Percentiles rank a stretch among this genome's conserved stretches.
Evolutionary conservation across 805 yeast species (phyloP).

Genomic region (Wickerhamomyces xylosicus): DNA sequence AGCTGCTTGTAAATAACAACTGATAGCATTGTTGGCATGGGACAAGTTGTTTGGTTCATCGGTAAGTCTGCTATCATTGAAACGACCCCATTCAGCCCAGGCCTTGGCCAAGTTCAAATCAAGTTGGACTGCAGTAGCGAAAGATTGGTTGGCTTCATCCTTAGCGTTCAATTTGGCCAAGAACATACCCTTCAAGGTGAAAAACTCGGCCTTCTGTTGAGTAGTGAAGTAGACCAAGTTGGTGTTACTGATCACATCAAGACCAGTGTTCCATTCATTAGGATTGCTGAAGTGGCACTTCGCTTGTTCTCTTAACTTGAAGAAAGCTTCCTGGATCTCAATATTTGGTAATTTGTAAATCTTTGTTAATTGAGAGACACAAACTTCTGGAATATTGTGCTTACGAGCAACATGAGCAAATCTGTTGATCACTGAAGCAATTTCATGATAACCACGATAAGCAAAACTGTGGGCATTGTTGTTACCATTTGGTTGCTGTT

Average conservation of each 20-base stretch:
- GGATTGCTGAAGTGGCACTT: slow-evolving; percentile 93
- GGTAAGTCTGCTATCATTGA: slow-evolving; percentile 79
- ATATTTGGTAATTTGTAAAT: slow-evolving; percentile 94
- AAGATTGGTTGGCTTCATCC: slow-evolving; percentile 96
- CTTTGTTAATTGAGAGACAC: slow-evolving; percentile 84
- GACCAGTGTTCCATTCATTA: slow-evolving; percentile 84
- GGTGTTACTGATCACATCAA: slow-evolving; percentile 94
- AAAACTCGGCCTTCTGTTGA: slow-evolving; percentile 96
- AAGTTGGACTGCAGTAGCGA: slow-evolving; percentile 95
- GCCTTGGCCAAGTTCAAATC: slow-evolving; percentile 93
- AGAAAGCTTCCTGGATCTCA: slow-evolving; percentile 95
- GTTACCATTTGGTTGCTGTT: slow-evolving; percentile 48
- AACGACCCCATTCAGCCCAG: slow-evolving; percentile 99
- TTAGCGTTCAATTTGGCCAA: slow-evolving; percentile 80
- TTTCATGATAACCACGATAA: slow-evolving; percentile 95
- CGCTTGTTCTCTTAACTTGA: slow-evolving; percentile 93
- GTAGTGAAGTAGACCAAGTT: slow-evolving; percentile 93
- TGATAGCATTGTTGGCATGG: slow-evolving; percentile 86
- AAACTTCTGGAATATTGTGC: slow-evolving; percentile 94
- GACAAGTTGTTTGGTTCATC: slow-evolving; percentile 74
- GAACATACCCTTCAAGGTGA: slow-evolving; percentile 96
- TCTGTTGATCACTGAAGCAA: slow-evolving; percentile 97
- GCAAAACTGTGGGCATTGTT: slow-evolving; percentile 85
- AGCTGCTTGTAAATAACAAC: slow-evolving; percentile 96
- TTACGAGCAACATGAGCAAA: slow-evolving; percentile 98